Evolutionary conservation across 1,284 basidiomycete species (phyloP).

Genomic region (Fereydounia khargensis): DNA sequence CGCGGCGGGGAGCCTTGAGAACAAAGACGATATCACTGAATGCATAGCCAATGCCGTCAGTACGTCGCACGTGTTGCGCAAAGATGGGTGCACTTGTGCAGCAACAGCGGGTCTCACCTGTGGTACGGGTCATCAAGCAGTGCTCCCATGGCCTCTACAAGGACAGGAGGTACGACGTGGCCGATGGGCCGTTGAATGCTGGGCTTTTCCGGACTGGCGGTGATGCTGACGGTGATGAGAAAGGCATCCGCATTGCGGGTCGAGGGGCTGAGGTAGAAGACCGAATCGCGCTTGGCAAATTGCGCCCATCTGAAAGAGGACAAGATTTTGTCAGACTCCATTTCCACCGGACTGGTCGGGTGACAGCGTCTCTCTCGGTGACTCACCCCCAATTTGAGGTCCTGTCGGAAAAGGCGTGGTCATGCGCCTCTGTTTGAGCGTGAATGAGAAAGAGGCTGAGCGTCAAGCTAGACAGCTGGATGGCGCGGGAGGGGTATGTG

Average conservation of each 20-base stretch:
- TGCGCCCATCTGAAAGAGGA: constrained; percentile 58
- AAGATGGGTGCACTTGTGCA: background rate
- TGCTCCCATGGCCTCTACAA: constrained; percentile 69
- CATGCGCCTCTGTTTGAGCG: constrained; percentile 72
- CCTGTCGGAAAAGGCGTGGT: constrained; percentile 79
- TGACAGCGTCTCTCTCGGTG: background rate
- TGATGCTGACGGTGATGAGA: constrained; percentile 75
- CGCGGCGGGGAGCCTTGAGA: constrained; percentile 20
- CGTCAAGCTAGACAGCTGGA: background rate
- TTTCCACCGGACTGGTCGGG: too few species aligned
- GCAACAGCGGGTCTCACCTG: constrained; percentile 58
- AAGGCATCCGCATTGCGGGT: constrained; percentile 67
- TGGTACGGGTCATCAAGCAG: constrained; percentile 76
- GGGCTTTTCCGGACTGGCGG: constrained; percentile 67
- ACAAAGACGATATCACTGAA: constrained; percentile 43
- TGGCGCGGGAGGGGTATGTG: background rate
- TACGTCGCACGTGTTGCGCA: background rate
- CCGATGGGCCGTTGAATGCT: constrained; percentile 61
- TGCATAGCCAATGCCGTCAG: background rate
- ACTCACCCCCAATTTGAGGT: constrained; percentile 61
- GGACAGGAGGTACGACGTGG: constrained; percentile 66
- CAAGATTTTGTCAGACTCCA: too few species aligned
- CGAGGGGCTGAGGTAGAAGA: constrained; percentile 67
- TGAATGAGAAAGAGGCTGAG: too few species aligned
- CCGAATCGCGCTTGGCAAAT: constrained; percentile 72